Base-by-base conservation (phyloP, 1,284 basidiomycete species). In the Hortiboletus rubellus region DNA sequence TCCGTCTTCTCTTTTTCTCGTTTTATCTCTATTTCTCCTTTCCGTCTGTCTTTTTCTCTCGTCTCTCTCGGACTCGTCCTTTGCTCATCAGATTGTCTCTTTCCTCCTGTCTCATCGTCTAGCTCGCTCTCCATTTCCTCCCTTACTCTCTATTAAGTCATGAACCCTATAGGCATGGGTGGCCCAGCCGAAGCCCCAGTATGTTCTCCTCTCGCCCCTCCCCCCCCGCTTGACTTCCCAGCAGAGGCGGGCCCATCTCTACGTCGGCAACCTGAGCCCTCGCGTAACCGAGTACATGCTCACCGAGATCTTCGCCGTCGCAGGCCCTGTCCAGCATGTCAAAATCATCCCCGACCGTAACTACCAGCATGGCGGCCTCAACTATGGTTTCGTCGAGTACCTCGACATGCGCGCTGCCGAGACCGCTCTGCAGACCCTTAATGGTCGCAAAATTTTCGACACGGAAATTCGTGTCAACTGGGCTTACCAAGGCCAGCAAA, bases 271-370 rank as follows among this genome's bases (percentile, higher is more conserved):
- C 76, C 81, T 99, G 72, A 94, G 92, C 65, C 92, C 94, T 59
- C 86, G 94, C 49, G 96, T 98, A 54, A 93, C 90, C 56, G 91
- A 92, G 79, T 94, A 92, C 77, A 93, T 96, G 89, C 87, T 98
- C 70, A 93, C 90, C 48, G 94, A 97, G 76, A 96, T 97, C 66
- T 97, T 97, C 74, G 92, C 92, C 69, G 93, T 97, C 67, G 92
- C 94, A 69, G 96, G 96, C 42, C 88, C 91, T 59, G 94, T 98
- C 61, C 92, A 96, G 74, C 91, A 94, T 69, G 96, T 97, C 74
- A 98, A 98, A 86, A 98, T 99, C 74, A 97, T 99, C 72, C 94
- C 95, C 45, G 96, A 98, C 79, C 87, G 94, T 67, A 98, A 96
- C 81, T 97, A 94, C 74, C 92, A 96, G 76, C 95, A 97, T 72